These are phyloP conservation scores for Mycena amicta DNA, from an alignment of 768 basidiomycete genomes.

Conservation along the genomic window DNA sequence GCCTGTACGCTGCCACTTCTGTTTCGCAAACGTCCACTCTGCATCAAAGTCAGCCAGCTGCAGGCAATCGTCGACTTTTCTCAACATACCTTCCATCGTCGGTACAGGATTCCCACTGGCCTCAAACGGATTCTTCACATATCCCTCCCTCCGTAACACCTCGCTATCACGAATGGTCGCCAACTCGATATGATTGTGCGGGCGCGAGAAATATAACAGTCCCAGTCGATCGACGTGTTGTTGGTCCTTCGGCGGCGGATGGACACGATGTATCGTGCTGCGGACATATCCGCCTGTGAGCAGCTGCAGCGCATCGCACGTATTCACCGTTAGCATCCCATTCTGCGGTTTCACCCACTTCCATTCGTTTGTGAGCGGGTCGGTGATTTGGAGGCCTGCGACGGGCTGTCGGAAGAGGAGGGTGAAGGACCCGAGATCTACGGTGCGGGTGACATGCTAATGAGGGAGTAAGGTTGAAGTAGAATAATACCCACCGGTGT, in stretches of 20 bases:
- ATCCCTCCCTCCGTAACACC: constrained; percentile 45
- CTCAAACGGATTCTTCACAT: constrained; percentile 50
- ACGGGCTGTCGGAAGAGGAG: constrained; percentile 59
- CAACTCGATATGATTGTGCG: constrained; percentile 48
- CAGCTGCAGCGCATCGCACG: constrained; percentile 50
- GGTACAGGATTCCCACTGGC: constrained; percentile 42
- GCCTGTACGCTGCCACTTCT: constrained; percentile 44
- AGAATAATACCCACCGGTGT: constrained; percentile 46
- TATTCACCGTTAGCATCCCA: constrained; percentile 50
- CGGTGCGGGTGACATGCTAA: too few species aligned
- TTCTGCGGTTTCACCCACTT: constrained; percentile 57
- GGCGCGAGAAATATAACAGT: constrained; percentile 51
- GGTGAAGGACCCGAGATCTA: constrained; percentile 54
- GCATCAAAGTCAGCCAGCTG: too few species aligned
- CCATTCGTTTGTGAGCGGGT: constrained; percentile 50
- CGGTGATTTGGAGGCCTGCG: constrained; percentile 53
- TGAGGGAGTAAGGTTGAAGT: too few species aligned
- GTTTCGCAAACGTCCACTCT: constrained; percentile 51
- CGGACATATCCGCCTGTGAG: constrained; percentile 52
- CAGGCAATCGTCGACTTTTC: too few species aligned
- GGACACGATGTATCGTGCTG: constrained; percentile 47
- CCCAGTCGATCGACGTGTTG: constrained; percentile 54
- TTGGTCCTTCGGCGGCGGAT: constrained; percentile 54
- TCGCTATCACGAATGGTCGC: constrained; percentile 45
- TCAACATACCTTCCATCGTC: constrained; percentile 53